phyloP scores from a whole-genome alignment of 768 basidiomycete species.

The Cystofilobasidium ferigula region DNA sequence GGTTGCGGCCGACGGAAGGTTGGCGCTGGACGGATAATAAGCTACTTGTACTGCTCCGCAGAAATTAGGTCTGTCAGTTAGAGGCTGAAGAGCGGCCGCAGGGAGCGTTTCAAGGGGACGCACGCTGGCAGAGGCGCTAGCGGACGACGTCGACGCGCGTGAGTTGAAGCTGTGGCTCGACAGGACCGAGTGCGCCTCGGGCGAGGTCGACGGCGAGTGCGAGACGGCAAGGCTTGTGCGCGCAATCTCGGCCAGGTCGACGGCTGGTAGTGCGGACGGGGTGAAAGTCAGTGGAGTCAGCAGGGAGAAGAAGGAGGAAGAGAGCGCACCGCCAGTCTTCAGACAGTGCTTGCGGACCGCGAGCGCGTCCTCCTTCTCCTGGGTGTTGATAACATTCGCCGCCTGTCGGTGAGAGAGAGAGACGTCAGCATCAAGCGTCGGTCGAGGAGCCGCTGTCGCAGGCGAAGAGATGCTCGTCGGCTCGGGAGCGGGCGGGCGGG shows the following conservation, averaged over 20 bases:
- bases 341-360: constrained; percentile 2
- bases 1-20: background rate
- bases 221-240: constrained; percentile 8
- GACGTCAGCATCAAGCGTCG: too few species aligned
- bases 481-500: background rate
- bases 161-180: constrained; percentile 8
- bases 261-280: background rate
- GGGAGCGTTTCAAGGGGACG: background rate
- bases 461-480: background rate
- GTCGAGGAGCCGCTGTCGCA: background rate
- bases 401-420: background rate
- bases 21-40: too few species aligned
- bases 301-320: background rate
- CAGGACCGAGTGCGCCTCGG: constrained; percentile 5
- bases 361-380: constrained; percentile 6
- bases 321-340: background rate
- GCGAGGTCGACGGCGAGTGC: constrained; percentile 7
- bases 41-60: background rate
- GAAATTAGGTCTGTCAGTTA: too few species aligned
- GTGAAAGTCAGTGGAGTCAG: background rate
- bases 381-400: background rate
- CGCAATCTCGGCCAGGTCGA: constrained; percentile 13
- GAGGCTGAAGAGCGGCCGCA: background rate
- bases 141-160: constrained; percentile 4
- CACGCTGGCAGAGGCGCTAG: background rate